phyloP scores from a whole-genome alignment of 2,329 filamentous ascomycete genomes.

The Lasiodiplodia hormozganensis region DNA sequence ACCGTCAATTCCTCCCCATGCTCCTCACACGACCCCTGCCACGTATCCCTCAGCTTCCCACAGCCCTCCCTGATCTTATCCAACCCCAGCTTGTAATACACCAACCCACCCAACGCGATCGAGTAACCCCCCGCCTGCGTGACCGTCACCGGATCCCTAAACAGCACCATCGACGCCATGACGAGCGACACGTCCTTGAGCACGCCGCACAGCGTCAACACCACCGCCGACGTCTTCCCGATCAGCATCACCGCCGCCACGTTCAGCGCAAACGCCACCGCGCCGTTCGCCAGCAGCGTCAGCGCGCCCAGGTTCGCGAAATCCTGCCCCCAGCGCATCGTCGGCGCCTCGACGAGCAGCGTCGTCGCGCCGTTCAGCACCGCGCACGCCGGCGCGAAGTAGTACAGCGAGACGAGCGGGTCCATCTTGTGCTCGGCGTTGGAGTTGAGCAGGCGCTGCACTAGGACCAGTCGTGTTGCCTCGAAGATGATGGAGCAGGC shows the following conservation, averaged over 20 bases:
- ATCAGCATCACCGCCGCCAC: slow-evolving; percentile 87
- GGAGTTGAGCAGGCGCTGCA: slow-evolving; percentile 76
- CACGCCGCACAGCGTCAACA: slow-evolving; percentile 85
- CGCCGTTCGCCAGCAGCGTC: slow-evolving; percentile 76
- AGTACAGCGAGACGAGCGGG: slow-evolving; percentile 88
- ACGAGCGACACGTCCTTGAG: slow-evolving; percentile 89
- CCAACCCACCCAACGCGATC: slow-evolving; percentile 78
- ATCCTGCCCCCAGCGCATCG: slow-evolving; percentile 68
- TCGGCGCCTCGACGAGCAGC: slow-evolving; percentile 75
- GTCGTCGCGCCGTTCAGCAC: slow-evolving; percentile 74
- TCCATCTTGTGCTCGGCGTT: slow-evolving; percentile 94
- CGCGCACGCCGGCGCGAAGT: slow-evolving; percentile 85
- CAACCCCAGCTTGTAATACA: slow-evolving; percentile 85
- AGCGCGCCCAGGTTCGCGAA: slow-evolving; percentile 75
- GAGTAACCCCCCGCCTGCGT: slow-evolving; percentile 85
- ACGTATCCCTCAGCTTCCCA: not conserved
- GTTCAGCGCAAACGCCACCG: slow-evolving; percentile 81
- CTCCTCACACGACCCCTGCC: too few relatives aligned
- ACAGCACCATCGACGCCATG: slow-evolving; percentile 79
- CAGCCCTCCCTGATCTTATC: slow-evolving; percentile 76
- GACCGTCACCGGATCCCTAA: slow-evolving; percentile 74
- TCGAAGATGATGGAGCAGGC: slow-evolving; percentile 80
- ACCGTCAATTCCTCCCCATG: too few relatives aligned
- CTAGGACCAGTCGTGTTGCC: slow-evolving; percentile 82
- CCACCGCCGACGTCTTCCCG: slow-evolving; percentile 85